These are phyloP conservation scores for Agaricus sinodeliciosus DNA, from an alignment of 768 basidiomycete species.

Conservation along the genomic window DNA sequence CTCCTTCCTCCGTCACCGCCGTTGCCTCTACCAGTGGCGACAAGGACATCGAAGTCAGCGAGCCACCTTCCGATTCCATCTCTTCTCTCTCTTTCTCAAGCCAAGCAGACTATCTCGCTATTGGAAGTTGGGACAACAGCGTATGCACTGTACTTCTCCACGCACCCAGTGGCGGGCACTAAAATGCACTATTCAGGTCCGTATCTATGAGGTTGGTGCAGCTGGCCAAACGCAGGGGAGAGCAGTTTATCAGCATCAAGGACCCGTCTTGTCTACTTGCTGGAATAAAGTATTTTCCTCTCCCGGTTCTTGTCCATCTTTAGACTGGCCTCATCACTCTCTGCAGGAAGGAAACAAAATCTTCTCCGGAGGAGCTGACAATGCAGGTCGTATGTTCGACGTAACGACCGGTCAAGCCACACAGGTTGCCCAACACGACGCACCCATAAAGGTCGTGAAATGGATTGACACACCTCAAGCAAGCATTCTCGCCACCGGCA, in stretches of 20 bases:
- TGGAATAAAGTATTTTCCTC: slow-evolving; percentile 76
- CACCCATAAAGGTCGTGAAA: slow-evolving; percentile 74
- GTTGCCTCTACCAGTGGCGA: slow-evolving; percentile 40
- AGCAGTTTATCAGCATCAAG: slow-evolving; percentile 88
- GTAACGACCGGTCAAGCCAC: slow-evolving; percentile 71
- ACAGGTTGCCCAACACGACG: slow-evolving; percentile 89
- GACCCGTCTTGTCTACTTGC: slow-evolving; percentile 79
- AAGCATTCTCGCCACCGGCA: slow-evolving; percentile 84
- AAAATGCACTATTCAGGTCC: slow-evolving; percentile 52
- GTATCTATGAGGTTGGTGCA: slow-evolving; percentile 84
- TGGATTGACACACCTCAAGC: slow-evolving; percentile 74
- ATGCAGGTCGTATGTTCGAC: slow-evolving; percentile 92
- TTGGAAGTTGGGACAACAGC: slow-evolving; percentile 92
- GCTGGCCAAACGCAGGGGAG: slow-evolving; percentile 80
- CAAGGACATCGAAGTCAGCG: slow-evolving; percentile 75
- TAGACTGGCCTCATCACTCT: slow-evolving; percentile 6
- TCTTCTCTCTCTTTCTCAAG: slow-evolving; percentile 81
- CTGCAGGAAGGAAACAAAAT: slow-evolving; percentile 82
- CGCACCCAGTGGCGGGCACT: slow-evolving; percentile 9
- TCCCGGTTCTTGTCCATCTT: background rate
- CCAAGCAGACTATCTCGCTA: slow-evolving; percentile 84
- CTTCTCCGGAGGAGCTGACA: slow-evolving; percentile 91
- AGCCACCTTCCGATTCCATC: slow-evolving; percentile 83
- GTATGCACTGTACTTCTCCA: slow-evolving; percentile 34
- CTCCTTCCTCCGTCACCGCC: slow-evolving; percentile 21